phyloP scores from a whole-genome alignment of 805 yeast species.

The Ogataea thermomethanolica region DNA sequence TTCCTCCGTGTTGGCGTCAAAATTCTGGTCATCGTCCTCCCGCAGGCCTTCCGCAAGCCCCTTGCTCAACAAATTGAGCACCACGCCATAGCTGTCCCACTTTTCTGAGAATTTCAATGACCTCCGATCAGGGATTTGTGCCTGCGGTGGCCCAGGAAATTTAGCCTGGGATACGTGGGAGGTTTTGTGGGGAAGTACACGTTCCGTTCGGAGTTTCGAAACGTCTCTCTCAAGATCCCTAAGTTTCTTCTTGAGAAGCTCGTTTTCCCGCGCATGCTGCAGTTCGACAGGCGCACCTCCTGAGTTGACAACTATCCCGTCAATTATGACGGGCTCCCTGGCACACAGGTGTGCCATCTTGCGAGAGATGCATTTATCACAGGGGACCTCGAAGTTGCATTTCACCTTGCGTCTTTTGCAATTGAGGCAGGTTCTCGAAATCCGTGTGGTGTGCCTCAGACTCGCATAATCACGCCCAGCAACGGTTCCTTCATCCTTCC shows the following conservation, averaged over 20 bases:
- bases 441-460: conserved; percentile 31
- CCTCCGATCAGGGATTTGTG: not conserved
- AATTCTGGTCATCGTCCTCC: conserved; percentile 23
- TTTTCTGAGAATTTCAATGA: conserved; percentile 10
- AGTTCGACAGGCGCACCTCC: conserved; percentile 22
- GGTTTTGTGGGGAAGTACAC: not conserved
- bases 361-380: conserved; percentile 39
- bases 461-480: conserved; percentile 14
- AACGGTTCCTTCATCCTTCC: not conserved
- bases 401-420: conserved; percentile 47
- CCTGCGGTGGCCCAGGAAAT: too few relatives aligned
- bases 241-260: conserved; percentile 26
- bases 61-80: conserved; percentile 23
- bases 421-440: conserved; percentile 41
- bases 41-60: conserved; percentile 24
- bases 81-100: conserved; percentile 28
- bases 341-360: conserved; percentile 31
- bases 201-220: conserved; percentile 4
- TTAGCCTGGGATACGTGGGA: not conserved
- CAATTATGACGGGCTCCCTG: conserved; percentile 34
- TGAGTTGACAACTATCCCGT: conserved; percentile 30
- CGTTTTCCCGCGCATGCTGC: conserved; percentile 28
- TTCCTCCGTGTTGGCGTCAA: conserved; percentile 30
- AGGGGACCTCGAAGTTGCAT: conserved; percentile 47
- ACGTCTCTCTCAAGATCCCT: conserved; percentile 27